These are phyloP conservation scores for Crepidotus variabilis DNA, from an alignment of 768 basidiomycete genomes.

Conservation along the genomic window DNA sequence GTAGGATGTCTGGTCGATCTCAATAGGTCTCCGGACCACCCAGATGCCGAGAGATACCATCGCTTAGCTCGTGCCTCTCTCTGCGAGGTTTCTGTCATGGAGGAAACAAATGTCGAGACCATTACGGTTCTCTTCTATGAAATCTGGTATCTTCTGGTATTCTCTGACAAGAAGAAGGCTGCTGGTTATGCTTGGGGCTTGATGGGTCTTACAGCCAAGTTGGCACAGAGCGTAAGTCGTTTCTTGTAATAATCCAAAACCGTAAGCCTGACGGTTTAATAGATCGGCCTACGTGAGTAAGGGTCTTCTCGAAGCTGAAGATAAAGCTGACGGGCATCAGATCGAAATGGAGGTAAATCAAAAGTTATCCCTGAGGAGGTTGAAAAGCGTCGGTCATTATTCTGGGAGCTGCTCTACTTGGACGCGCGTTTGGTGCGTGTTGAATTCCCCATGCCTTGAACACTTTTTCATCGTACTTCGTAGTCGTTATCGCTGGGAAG, in stretches of 20 bases:
- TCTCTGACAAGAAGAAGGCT: slow-evolving; percentile 67
- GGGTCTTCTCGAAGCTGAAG: slow-evolving; percentile 1
- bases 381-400: slow-evolving; percentile 62
- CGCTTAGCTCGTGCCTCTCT: slow-evolving; percentile 55
- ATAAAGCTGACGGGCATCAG: slow-evolving; percentile 25
- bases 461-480: background rate
- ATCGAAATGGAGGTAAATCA: slow-evolving; percentile 60
- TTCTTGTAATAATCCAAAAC: slow-evolving; percentile 4
- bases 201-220: slow-evolving; percentile 54
- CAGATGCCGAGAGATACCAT: slow-evolving; percentile 59
- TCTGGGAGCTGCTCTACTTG: slow-evolving; percentile 68
- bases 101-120: slow-evolving; percentile 64
- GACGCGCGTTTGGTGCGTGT: slow-evolving; percentile 54
- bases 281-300: slow-evolving; percentile 59
- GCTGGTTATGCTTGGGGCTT: slow-evolving; percentile 54
- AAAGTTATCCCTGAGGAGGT: slow-evolving; percentile 70
- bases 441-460: background rate
- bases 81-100: slow-evolving; percentile 62
- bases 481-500: slow-evolving; percentile 63
- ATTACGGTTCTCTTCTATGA: slow-evolving; percentile 57
- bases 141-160: slow-evolving; percentile 65
- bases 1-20: slow-evolving; percentile 67
- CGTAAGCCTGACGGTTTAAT: slow-evolving; percentile 6
- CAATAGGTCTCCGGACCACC: slow-evolving; percentile 38
- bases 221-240: slow-evolving; percentile 57